Base-by-base conservation (phyloP, 2,329 filamentous ascomycete species). In the Ophioceras dolichostomum region DNA sequence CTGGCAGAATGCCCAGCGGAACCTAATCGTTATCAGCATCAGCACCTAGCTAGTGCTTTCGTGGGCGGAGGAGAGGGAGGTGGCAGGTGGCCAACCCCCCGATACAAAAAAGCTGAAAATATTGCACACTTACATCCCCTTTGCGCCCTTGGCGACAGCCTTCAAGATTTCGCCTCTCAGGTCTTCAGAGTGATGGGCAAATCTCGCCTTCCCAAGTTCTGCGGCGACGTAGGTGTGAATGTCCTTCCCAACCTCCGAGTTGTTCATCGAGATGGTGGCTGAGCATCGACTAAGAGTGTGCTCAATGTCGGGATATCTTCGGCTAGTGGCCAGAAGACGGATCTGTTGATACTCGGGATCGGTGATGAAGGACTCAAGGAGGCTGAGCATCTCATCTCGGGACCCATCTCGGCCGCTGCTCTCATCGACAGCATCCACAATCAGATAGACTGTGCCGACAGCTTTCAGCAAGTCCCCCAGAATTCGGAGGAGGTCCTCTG, bases 341-440 rank as follows among this genome's bases (percentile, higher is more conserved):
- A 57, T 40, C 4, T 49, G 47, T 1, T 34, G 13, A 34, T 50
- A 55, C 10, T 41, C 30, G 1, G 36, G 13, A 5, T 46, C 37
- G 13, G 45, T 50, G 12, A 48, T 47, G 19, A 57, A 41, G 7
- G 37, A 40, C 3, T 41, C 34, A 18, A 57, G 31, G n/a, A 47
- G 36, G 1, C 38, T 36, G 4, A 52, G 39, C 4, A 54, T 39
- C 9, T 45, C 41, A 1, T 21, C 32, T 12, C 48, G 39, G 10
- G 48, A 39, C 9, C 44, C 41, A 1, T 21, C 32, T 12, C 48
- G 39, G 10, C 48, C 41, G 13, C 33, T 39, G 24, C 53, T 56
- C 37, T 56, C 54, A 30, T 56, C 53, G 7, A 55, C 42, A 4
- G 52, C 53, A 32, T 55, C 53, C 4, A 56, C 33, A 4, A 52